phyloP scores from a whole-genome alignment of 2,329 filamentous ascomycete species.

The Ilyonectria destructans region DNA sequence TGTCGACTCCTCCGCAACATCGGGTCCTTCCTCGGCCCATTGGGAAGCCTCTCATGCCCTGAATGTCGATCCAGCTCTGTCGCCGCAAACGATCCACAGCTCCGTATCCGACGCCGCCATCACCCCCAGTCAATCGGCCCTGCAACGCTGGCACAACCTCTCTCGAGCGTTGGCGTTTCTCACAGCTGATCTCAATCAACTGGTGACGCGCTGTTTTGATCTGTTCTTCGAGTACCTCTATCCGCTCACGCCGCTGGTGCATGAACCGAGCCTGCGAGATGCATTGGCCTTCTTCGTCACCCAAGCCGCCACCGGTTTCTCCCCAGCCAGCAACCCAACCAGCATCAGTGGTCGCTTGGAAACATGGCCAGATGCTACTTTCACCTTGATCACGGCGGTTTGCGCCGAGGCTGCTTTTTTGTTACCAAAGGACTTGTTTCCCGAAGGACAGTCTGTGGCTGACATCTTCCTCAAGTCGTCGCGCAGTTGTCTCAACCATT shows the following conservation, averaged over 20 bases:
- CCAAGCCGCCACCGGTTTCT: conserved; percentile 24
- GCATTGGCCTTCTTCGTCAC: conserved; percentile 54
- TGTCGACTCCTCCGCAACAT: conserved; percentile 17
- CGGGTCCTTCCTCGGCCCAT: conserved; percentile 36
- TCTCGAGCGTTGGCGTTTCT: conserved; percentile 45
- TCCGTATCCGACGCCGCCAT: conserved; percentile 31
- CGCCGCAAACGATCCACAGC: conserved; percentile 43
- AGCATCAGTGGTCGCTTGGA: conserved; percentile 39
- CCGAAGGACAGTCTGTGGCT: conserved; percentile 56
- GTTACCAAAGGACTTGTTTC: conserved; percentile 58
- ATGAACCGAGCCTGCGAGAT: conserved; percentile 59
- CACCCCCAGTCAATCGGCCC: conserved; percentile 37
- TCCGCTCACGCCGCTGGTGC: conserved; percentile 60
- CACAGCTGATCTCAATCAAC: conserved; percentile 45
- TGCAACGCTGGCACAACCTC: conserved; percentile 52
- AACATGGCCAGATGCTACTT: conserved; percentile 56
- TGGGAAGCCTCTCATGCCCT: conserved; percentile 41
- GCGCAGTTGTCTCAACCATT: conserved; percentile 56
- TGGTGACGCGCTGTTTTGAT: conserved; percentile 55
- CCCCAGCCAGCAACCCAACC: conserved; percentile 31
- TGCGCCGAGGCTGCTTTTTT: conserved; percentile 61
- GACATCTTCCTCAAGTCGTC: conserved; percentile 59
- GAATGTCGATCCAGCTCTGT: conserved; percentile 42
- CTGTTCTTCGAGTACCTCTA: conserved; percentile 62
- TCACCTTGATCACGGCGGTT: conserved; percentile 62